A percentile compares a stretch with the other conserved stretches of the same genome.
Evolutionary conservation across 768 basidiomycete species (phyloP).

Genomic region (Tricholoma saponaceum): DNA sequence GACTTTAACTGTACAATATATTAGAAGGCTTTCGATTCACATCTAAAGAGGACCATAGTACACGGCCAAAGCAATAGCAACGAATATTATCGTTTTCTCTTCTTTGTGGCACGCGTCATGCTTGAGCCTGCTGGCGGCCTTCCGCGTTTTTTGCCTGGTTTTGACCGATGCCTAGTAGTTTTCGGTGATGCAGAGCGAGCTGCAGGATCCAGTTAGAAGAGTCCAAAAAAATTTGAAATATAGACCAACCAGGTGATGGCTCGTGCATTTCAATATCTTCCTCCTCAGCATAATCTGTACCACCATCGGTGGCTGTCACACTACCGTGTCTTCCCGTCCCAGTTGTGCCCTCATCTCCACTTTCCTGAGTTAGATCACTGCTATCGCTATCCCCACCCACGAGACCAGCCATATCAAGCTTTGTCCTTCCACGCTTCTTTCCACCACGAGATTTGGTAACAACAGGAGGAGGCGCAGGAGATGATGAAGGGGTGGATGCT

Average conservation of each 20-base stretch:
- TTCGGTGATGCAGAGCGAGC: conserved; percentile 35
- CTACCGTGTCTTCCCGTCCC: conserved; percentile 60
- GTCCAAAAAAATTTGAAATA: neutral
- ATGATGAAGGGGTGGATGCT: conserved; percentile 59
- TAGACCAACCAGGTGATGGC: conserved; percentile 50
- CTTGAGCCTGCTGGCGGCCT: conserved; percentile 27
- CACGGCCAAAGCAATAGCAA: neutral
- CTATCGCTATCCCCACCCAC: conserved; percentile 82
- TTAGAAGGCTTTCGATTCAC: neutral
- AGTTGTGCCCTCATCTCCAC: conserved; percentile 63
- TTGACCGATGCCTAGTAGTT: conserved; percentile 30
- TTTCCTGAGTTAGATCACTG: conserved; percentile 79
- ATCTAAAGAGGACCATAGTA: neutral
- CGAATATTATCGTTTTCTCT: conserved; percentile 39
- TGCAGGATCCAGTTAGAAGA: conserved; percentile 8
- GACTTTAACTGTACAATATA: conserved; percentile 9
- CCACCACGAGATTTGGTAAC: conserved; percentile 21
- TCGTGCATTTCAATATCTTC: conserved; percentile 60
- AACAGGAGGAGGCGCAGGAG: conserved; percentile 44
- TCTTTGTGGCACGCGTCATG: conserved; percentile 37
- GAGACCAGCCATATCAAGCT: conserved; percentile 66
- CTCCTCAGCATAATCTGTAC: conserved; percentile 67
- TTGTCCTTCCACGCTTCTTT: conserved; percentile 44
- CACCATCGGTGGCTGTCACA: conserved; percentile 67
- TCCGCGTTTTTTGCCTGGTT: conserved; percentile 27